A percentile compares a stretch with the other conserved stretches of the same genome.
Evolutionary conservation across 2,329 filamentous ascomycete species (phyloP).

Genomic region (Fusarium nygamai): DNA sequence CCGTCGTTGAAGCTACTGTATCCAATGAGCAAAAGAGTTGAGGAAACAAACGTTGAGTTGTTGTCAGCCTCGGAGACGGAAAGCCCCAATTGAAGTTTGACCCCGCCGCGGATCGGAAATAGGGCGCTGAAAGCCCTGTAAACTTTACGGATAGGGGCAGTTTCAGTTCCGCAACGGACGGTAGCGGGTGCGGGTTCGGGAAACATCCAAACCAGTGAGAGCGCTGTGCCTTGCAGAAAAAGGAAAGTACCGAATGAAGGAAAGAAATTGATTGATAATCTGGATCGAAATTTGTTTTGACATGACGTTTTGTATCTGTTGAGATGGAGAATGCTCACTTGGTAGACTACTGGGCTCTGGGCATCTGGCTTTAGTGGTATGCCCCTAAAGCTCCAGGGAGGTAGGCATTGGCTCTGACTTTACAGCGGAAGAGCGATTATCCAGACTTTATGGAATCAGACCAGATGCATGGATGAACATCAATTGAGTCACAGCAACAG

Average conservation of each 20-base stretch:
- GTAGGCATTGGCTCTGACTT: neutral
- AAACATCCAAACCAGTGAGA: conserved; percentile 6
- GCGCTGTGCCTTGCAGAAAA: conserved; percentile 17
- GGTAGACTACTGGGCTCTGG: neutral
- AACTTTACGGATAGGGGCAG: neutral
- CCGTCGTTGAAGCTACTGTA: conserved; percentile 26
- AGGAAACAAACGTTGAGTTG: conserved; percentile 3
- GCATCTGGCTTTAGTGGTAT: neutral
- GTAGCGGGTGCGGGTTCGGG: conserved; percentile 18
- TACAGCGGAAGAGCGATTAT: conserved; percentile 34
- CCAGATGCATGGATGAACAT: neutral
- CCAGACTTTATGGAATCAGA: conserved; percentile 16
- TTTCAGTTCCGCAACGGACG: conserved; percentile 20
- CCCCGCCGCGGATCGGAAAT: neutral
- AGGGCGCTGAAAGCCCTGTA: conserved; percentile 1
- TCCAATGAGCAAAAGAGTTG: conserved; percentile 26
- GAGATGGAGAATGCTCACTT: neutral
- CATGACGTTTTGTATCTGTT: conserved; percentile 16
- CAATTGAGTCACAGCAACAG: conserved; percentile 27
- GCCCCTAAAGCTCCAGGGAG: neutral
- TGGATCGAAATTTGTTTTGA: neutral
- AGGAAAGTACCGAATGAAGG: conserved; percentile 9
- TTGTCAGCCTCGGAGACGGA: conserved; percentile 37
- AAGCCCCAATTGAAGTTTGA: conserved; percentile 7
- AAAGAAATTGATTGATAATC: conserved; percentile 9